These are phyloP conservation scores for Barnettozyma sp. DNA, from an alignment of 805 yeast genomes.

Conservation along the genomic window DNA sequence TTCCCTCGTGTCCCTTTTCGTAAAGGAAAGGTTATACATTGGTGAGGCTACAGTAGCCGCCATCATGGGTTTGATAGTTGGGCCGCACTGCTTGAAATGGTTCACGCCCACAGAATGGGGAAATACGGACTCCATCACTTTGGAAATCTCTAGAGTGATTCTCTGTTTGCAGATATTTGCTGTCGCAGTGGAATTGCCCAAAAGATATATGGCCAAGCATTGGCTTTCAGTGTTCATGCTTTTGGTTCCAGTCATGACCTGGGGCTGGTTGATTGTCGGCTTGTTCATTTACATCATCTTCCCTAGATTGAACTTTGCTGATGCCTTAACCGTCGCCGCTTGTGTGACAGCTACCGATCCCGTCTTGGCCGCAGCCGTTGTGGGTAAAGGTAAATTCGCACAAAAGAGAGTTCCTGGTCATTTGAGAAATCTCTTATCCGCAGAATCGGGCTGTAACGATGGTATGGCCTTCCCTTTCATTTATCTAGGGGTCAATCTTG, in stretches of 20 bases:
- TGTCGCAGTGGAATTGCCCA: slow-evolving; percentile 89
- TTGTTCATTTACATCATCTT: slow-evolving; percentile 72
- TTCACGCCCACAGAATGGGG: slow-evolving; percentile 84
- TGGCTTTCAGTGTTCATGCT: slow-evolving; percentile 71
- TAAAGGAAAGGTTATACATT: slow-evolving; percentile 76
- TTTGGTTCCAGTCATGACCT: slow-evolving; percentile 81
- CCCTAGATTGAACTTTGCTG: slow-evolving; percentile 65
- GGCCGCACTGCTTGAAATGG: slow-evolving; percentile 83
- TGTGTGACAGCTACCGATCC: slow-evolving; percentile 96
- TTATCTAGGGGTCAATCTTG: slow-evolving; percentile 58
- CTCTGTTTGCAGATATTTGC: slow-evolving; percentile 87
- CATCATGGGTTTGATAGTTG: slow-evolving; percentile 77
- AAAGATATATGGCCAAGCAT: slow-evolving; percentile 79
- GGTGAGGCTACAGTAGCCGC: slow-evolving; percentile 93
- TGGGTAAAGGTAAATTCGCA: slow-evolving; percentile 90
- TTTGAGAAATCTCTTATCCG: slow-evolving; percentile 71
- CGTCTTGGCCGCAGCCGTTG: slow-evolving; percentile 90
- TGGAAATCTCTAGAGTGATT: slow-evolving; percentile 78
- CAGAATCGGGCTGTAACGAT: slow-evolving; percentile 87
- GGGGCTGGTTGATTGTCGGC: slow-evolving; percentile 82
- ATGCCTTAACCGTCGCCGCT: slow-evolving; percentile 69
- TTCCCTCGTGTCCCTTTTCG: slow-evolving; percentile 71
- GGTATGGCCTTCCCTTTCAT: slow-evolving; percentile 96
- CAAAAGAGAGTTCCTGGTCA: slow-evolving; percentile 86
- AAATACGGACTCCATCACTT: slow-evolving; percentile 69